Base-by-base conservation (phyloP, 2,329 filamentous ascomycete species). In the Neonectria faginata region DNA sequence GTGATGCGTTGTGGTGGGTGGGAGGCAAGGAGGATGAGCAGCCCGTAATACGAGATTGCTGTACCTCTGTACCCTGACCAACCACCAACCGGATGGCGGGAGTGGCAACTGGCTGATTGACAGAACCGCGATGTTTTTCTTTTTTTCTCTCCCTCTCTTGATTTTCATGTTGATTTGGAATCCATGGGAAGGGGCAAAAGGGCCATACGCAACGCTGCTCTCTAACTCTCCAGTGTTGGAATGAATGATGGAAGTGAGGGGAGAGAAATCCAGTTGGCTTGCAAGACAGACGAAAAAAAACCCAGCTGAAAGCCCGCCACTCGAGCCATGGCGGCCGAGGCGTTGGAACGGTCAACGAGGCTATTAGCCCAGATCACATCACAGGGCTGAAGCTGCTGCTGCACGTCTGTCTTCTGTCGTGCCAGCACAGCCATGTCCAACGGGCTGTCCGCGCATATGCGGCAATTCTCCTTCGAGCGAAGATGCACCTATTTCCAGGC, bases 31-130 rank as follows among this genome's bases (percentile, higher is more conserved):
- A 52, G 29, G 39, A 41, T 20, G 16, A 18, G 50, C 50, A 29
- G 29, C 29, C 29, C 57, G 57, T 60, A 48, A 60, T 60, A 60
- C 57, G 57, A 60, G 57, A 29, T 50, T 29, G 14, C 6, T n/a
- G 57, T 60, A 54, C 57, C 31, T 47, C 18, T 39, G 57, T 60
- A 60, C 41, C 41, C 33, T 50, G 31, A 33, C 31, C 31, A 39
- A 33, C 31, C 31, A 39, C 22, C 31, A 10, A 39, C 22, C 12
- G 39, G n/a, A 11, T 11, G 8, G 3, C 39, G 18, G n/a, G 27
- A 33, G 48, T 51, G 48, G 48, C 48, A 18, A 51, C 48, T 39
- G 36, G n/a, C 33, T 5, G 33, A 36, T 25, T 25, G 25, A 29
- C 29, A 10, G 29, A 29, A 29, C 29, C 33, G 33, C 3, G 33